Base-by-base conservation (phyloP, 768 basidiomycete species). In the Phylloporus sp. region DNA sequence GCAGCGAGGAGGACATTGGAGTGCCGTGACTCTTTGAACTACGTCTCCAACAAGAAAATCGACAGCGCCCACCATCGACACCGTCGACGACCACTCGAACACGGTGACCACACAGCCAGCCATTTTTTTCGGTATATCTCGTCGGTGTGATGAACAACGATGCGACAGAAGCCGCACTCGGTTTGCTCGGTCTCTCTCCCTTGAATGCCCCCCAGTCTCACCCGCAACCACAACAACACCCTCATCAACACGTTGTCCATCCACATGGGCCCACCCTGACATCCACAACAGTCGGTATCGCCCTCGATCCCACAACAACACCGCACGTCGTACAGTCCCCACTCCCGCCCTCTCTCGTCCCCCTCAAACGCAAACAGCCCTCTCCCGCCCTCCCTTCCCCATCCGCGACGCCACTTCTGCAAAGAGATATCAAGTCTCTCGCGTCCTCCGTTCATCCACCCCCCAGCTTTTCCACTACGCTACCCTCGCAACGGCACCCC, bases 121-220 rank as follows among this genome's bases (percentile, higher is more conserved):
- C 14, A 4, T 48, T 50, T 41, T 45, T 42, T 31, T 50, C 29
- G 46, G 45, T 44, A 39, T 49, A 41, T 48, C 32, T 37, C 17
- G 39, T 27, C 32, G 46, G 50, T 55, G 57, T 63, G 62, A 75
- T 74, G 73, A 69, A 68, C 61, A 73, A 64, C 68, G 79, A 80
- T 76, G 78, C 76, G 56, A 71, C 73, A 58, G 79, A 80, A 64
- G 79, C 78, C 46, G 77, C 76, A 32, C 74, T 81, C 47, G 79
- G 77, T 61, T 68, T 81, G 22, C 72, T 80, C 49, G 72, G 74
- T 58, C 74, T 79, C 39, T 74, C 70, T 34, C 65, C 69, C 38
- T 59, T 63, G 46, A 65, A 65, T 48, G 58, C 69, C 40, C 61
- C 54, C 54, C 61, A 46, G 40, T 56, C 61, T 35, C 53, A 62